Evolutionary conservation across 2,329 filamentous ascomycete genomes (phyloP), one percentile per base, ranked within the genome.

Genomic region (Colletotrichum sp.): DNA sequence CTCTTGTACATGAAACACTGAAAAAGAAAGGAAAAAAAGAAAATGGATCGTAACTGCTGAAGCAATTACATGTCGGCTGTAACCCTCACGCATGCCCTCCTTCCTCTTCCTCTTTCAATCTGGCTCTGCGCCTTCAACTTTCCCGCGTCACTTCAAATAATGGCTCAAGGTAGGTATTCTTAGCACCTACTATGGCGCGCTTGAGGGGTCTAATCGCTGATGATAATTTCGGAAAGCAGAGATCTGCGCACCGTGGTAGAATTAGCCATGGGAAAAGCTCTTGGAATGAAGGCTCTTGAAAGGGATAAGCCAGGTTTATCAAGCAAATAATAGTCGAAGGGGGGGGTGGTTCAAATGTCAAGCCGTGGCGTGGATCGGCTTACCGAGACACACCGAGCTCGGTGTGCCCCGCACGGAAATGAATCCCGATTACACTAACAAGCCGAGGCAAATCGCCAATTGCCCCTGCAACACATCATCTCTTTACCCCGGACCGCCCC

Each of bases 311-410:
- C 34, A 36, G 16, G 34, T 36, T 36, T 36, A 36, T 36, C 34
- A 36, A 36, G 34, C 16, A 36, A 16, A 36, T 36, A 36, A 4
- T 16, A 16, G 34, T 36, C 4, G 34, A 36, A 36, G 15, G 26
- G 26, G 26, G 24, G 24, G 24, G 24, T 3, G 24, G 13, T 36
- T 36, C 34, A 36, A 36, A 0, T 36, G 34, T 36, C 34, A 36
- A 36, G 34, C 34, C 13, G 34, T 21, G 6, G 44, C 4, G n/a
- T 7, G n/a, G 44, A 7, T 52, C n/a, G 2, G 8, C 16, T 24
- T 16, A 75, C 72, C 72, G 60, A 21, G 3, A 0, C 18, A 55
- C 62, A 72, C 72, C 72, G 62, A 57, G 24, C 65, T 68, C 65
- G 49, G 65, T 67, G 64, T 67, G 44, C 64, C 64, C 64, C 64